Conservation (phyloP, 1,284 basidiomycete species). For the Apiotrichum siamense region DNA sequence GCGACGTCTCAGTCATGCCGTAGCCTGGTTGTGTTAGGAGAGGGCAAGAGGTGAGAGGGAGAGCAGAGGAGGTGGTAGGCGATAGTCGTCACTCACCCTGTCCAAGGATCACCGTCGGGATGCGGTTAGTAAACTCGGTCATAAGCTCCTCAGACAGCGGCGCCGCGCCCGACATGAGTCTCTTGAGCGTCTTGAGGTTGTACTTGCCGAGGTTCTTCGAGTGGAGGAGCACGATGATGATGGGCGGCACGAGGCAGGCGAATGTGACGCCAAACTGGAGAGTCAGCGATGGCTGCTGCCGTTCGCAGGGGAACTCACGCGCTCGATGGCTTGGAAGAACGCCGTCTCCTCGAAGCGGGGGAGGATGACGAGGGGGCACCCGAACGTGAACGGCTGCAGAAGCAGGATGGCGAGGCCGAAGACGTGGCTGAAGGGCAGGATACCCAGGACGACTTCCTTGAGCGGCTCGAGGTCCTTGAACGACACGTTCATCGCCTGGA, state of each 20-base stretch:
- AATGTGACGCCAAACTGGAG: conserved; percentile 59
- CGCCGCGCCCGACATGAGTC: conserved; percentile 72
- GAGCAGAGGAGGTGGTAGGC: too few species aligned
- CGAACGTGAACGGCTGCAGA: conserved; percentile 57
- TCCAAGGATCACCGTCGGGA: conserved; percentile 25
- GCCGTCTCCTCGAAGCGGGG: conserved; percentile 54
- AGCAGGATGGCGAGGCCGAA: conserved; percentile 46
- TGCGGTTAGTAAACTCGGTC: conserved; percentile 19
- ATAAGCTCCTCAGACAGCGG: conserved; percentile 56
- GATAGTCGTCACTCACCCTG: conserved; percentile 33
- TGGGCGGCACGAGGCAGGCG: conserved; percentile 72
- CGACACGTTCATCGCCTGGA: conserved; percentile 10
- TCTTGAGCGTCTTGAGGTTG: conserved; percentile 58
- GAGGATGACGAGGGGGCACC: conserved; percentile 61
- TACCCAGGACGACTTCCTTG: conserved; percentile 13
- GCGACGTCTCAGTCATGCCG: conserved; percentile 52
- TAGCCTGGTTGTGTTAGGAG: conserved; percentile 30
- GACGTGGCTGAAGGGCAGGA: conserved; percentile 19
- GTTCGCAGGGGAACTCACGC: too few species aligned
- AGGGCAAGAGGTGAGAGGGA: too few species aligned
- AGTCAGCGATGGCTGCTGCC: conserved; percentile 32
- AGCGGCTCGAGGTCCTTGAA: neutral
- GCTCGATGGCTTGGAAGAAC: conserved; percentile 67
- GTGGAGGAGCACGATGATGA: conserved; percentile 56
- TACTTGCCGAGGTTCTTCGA: conserved; percentile 59